Evolutionary conservation across 257 asterid species (phyloP).

Genomic region (Solanum phureja): DNA sequence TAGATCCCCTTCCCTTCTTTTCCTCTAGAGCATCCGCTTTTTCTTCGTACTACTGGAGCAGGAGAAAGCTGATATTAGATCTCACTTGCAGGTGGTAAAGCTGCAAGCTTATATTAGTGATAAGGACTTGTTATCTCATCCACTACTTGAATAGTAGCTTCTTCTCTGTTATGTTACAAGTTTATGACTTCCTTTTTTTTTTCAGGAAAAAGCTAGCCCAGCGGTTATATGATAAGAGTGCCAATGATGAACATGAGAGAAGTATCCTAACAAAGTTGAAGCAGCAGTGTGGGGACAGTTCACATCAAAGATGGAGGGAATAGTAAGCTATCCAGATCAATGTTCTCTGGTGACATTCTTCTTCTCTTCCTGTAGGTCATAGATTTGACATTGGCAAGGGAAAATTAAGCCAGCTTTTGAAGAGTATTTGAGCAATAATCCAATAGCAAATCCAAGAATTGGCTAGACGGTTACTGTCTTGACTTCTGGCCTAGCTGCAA

Average conservation of each 20-base stretch:
- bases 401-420: conserved; percentile 73
- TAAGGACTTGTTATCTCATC: conserved; percentile 59
- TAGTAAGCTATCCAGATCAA: conserved; percentile 43
- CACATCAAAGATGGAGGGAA: conserved; percentile 99
- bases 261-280: conserved; percentile 91
- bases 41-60: neutral
- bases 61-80: neutral
- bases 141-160: neutral
- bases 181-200: neutral
- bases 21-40: neutral
- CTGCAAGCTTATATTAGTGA: conserved; percentile 91
- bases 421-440: conserved; percentile 63
- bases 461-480: conserved; percentile 92
- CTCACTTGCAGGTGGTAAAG: conserved; percentile 71
- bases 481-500: conserved; percentile 98
- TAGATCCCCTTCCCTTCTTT: neutral
- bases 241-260: conserved; percentile 96
- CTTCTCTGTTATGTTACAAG: neutral
- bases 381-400: conserved; percentile 93
- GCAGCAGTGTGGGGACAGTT: conserved; percentile 98
- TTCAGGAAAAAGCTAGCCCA: conserved; percentile 94
- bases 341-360: neutral
- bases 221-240: conserved; percentile 93
- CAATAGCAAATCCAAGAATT: conserved; percentile 74
- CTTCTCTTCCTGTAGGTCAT: conserved; percentile 48